These are phyloP conservation scores for Solanum etuberosum DNA, from an alignment of 257 asterid genomes.

Conservation along the genomic window DNA sequence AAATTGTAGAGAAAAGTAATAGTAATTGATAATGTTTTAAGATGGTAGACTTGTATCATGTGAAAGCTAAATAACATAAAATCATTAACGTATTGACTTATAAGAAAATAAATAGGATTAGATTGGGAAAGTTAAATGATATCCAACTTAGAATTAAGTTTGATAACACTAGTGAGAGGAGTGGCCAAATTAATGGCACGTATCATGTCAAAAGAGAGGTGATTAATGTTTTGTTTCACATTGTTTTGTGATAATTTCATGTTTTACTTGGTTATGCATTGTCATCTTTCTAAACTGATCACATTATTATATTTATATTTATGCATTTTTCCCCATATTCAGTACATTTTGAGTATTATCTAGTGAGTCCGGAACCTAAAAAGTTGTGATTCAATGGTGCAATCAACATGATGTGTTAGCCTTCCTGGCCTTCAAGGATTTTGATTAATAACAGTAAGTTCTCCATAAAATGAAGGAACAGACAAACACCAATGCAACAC, in stretches of 20 bases:
- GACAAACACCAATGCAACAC: background rate
- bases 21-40: background rate
- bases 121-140: background rate
- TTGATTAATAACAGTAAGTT: background rate
- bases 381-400: background rate
- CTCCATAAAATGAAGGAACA: background rate
- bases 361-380: background rate
- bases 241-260: background rate
- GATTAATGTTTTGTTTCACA: background rate
- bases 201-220: background rate
- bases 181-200: background rate
- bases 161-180: background rate
- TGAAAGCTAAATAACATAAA: background rate
- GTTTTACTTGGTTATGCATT: background rate
- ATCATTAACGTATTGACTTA: background rate
- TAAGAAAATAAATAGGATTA: background rate
- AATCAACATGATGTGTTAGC: background rate
- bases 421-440: background rate
- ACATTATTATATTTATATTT: no score
- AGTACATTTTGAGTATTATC: background rate
- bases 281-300: background rate
- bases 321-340: background rate
- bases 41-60: background rate
- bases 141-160: background rate
- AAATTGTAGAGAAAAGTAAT: background rate